phyloP scores from a whole-genome alignment of 2,329 filamentous ascomycete species.

The Sphaerulina vaccinii region DNA sequence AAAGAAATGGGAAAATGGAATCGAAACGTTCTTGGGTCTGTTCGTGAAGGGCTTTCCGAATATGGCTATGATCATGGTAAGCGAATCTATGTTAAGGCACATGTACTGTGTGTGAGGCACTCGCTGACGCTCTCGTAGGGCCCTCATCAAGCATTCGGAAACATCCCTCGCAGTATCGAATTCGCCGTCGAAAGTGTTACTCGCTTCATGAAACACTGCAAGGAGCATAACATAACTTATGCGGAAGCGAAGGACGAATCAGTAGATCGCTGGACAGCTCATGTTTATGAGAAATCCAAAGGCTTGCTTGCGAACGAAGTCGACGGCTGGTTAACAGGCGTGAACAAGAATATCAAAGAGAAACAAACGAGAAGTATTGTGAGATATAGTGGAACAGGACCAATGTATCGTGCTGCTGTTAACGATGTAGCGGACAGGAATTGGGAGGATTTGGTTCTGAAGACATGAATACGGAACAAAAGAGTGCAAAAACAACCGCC shows the following conservation, averaged over 20 bases:
- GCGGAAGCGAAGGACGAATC: conserved; percentile 11
- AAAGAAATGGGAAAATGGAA: conserved; percentile 39
- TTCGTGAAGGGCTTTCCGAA: conserved; percentile 32
- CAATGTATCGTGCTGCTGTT: conserved; percentile 49
- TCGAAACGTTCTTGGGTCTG: conserved; percentile 41
- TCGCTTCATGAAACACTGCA: conserved; percentile 8
- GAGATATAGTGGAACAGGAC: conserved; percentile 49
- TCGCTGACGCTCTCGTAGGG: too few relatives aligned
- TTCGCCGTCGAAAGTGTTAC: conserved; percentile 19
- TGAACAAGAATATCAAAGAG: conserved; percentile 52
- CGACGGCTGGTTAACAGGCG: conserved; percentile 57
- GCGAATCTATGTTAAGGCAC: too few relatives aligned
- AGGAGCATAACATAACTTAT: background rate
- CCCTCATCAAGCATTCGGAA: conserved; percentile 43
- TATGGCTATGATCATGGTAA: conserved; percentile 41
- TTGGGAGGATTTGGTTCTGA: too few relatives aligned
- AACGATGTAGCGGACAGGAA: too few relatives aligned
- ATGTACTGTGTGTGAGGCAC: too few relatives aligned
- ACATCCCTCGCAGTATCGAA: conserved; percentile 40
- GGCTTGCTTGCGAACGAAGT: conserved; percentile 50
- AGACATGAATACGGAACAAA: too few relatives aligned
- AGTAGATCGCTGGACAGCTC: conserved; percentile 29
- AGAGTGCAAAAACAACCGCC: too few relatives aligned
- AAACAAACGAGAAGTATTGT: conserved; percentile 50
- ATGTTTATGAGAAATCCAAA: conserved; percentile 49